Base-by-base conservation (phyloP, 148 eudicot genomes). In the Spergularia bocconei region DNA sequence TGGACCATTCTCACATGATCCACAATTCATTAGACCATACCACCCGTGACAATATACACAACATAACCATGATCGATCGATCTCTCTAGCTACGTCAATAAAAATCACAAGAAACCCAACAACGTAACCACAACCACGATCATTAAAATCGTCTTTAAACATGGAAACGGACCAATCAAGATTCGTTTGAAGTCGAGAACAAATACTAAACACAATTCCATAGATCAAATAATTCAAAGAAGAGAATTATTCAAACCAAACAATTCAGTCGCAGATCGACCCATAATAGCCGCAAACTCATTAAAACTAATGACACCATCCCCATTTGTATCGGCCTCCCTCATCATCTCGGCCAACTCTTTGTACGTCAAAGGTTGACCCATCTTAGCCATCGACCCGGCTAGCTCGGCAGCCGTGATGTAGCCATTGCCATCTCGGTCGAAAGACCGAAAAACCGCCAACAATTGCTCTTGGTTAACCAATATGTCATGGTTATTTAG, bases 261-360 rank as follows among this genome's bases (percentile, higher is more conserved):
- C 53, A 83, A 81, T 14, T 84, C 89, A 61, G 87, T 79, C 20
- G 91, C 92, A 64, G 96, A 91, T 74, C 78, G 79, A 4, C 89
- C 92, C 87, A 91, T 72, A 44, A 91, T 79, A 21, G 72, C 61
- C 15, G 88, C 78, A 78, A 91, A 91, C 54, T 91, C 96, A 70
- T 65, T 80, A 79, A 88, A 91, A 74, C 91, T 91, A 55, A 91
- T 86, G 4, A 88, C 87, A 47, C 92, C 96, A 77, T 91, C 96
- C 0, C 92, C 96, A 77, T 91, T 86, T 3, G 86, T 82, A 72
- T 91, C 96, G 0, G 90, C 92, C 36, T 91, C 91, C 6, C 70
- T 82, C 89, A 91, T 88, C 84, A 88, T 82, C 16, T 87, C 87
- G 20, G 86, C 80, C 29, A 91, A 78, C 67, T 91, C 96, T 13